Conservation (phyloP, 2,329 filamentous ascomycete species). For the Penicillium sclerotiorum region DNA sequence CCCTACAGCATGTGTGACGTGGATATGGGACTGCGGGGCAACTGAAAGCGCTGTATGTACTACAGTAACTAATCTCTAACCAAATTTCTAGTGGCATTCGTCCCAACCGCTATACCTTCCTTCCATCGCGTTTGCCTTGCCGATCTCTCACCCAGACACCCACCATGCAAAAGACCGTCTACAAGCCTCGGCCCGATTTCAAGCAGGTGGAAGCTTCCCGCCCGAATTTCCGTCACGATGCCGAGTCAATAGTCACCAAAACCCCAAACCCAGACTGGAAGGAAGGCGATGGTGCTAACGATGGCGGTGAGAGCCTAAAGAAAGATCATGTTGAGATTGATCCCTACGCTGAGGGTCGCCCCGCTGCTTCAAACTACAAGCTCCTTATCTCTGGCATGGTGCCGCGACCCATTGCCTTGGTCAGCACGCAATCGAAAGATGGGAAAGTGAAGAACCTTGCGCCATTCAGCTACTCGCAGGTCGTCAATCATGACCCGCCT, state of each 20-base stretch:
- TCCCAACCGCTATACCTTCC: background rate
- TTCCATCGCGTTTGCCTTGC: background rate
- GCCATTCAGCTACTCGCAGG: constrained; percentile 83
- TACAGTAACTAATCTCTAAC: background rate
- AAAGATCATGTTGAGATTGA: constrained; percentile 76
- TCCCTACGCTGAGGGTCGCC: constrained; percentile 71
- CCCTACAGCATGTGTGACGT: background rate
- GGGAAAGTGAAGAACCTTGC: constrained; percentile 74
- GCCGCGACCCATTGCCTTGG: constrained; percentile 75
- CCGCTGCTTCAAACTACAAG: constrained; percentile 80
- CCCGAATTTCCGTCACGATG: constrained; percentile 42
- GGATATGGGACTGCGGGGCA: background rate
- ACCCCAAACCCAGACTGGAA: constrained; percentile 47
- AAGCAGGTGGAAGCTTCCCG: constrained; percentile 44
- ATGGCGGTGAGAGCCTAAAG: constrained; percentile 50
- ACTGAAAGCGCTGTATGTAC: too few species aligned
- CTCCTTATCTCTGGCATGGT: constrained; percentile 81
- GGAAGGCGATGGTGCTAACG: constrained; percentile 46
- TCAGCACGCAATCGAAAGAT: constrained; percentile 62
- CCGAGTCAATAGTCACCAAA: constrained; percentile 42
- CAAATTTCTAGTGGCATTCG: background rate
- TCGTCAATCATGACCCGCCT: constrained; percentile 84
- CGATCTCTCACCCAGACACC: constrained; percentile 25
- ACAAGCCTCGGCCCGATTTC: constrained; percentile 35
- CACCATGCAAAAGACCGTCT: constrained; percentile 31